These are phyloP conservation scores for Dactylellina drechsleri DNA, from an alignment of 2,329 filamentous ascomycete genomes.

Conservation along the genomic window DNA sequence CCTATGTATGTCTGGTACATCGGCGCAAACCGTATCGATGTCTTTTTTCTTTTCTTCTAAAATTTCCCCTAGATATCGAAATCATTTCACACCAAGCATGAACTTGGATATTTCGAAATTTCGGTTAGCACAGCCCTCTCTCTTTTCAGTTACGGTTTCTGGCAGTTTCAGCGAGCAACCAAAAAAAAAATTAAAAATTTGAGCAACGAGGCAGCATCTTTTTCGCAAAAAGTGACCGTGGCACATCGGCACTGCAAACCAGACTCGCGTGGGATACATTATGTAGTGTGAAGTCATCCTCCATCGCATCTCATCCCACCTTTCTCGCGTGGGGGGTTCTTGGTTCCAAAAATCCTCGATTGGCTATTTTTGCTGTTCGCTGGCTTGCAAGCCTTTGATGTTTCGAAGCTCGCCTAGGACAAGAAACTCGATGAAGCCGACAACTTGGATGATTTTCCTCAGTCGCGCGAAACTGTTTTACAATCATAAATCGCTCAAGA, in stretches of 20 bases:
- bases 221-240: constrained; percentile 36
- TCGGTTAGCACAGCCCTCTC: constrained; percentile 40
- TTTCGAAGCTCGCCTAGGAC: constrained; percentile 6
- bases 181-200: constrained; percentile 11
- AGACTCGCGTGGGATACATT: constrained; percentile 48
- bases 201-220: constrained; percentile 22
- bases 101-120: constrained; percentile 25
- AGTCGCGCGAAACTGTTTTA: constrained; percentile 35
- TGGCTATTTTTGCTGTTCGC: constrained; percentile 11
- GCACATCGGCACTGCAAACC: constrained; percentile 43
- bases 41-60: constrained; percentile 1
- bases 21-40: neutral
- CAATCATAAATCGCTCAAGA: constrained; percentile 31
- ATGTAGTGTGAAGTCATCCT: constrained; percentile 42
- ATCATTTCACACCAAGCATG: constrained; percentile 27
- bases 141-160: constrained; percentile 49
- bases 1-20: constrained; percentile 12
- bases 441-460: neutral
- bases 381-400: constrained; percentile 3
- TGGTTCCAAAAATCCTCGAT: constrained; percentile 15
- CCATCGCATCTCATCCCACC: constrained; percentile 42
- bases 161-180: constrained; percentile 44
- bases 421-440: constrained; percentile 9
- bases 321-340: constrained; percentile 26
- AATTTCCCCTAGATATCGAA: constrained; percentile 6